phyloP scores from a whole-genome alignment of 805 yeast species.

The Saccharomyces kudriavzevii region DNA sequence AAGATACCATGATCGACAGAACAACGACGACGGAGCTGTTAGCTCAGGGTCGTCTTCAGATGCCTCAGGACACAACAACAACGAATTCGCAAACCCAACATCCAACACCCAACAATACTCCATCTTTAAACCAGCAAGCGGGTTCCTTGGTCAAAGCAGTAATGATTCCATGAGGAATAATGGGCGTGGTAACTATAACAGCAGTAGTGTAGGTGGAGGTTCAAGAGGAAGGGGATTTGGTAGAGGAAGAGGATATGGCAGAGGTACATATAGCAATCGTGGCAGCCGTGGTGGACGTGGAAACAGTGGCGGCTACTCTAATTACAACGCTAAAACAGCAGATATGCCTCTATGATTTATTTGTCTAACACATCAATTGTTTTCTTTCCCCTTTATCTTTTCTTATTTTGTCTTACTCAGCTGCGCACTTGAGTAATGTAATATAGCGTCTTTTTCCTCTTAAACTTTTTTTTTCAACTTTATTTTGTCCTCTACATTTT shows the following conservation, averaged over 20 bases:
- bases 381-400: not conserved
- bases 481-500: not conserved
- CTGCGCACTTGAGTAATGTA: not conserved
- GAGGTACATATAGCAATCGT: not conserved
- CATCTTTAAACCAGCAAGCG: conserved; percentile 29
- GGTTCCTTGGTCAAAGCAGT: conserved; percentile 18
- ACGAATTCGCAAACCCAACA: not conserved
- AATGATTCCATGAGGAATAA: conserved; percentile 8
- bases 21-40: not conserved
- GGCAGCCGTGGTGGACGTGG: conserved; percentile 9
- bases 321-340: not conserved
- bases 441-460: not conserved
- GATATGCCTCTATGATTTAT: not conserved
- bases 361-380: not conserved
- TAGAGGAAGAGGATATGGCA: not conserved
- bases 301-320: not conserved
- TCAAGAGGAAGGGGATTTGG: not conserved
- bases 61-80: not conserved
- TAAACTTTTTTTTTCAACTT: not conserved
- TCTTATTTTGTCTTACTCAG: not conserved
- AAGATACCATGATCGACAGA: conserved; percentile 1
- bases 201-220: not conserved
- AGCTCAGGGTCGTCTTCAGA: not conserved
- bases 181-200: conserved; percentile 13
- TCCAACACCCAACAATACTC: conserved; percentile 17